A percentile compares a stretch with the other conserved stretches of the same genome.
These are phyloP conservation scores for Pascua guehoae DNA, from an alignment of 1,284 basidiomycete genomes.

Conservation along the genomic window DNA sequence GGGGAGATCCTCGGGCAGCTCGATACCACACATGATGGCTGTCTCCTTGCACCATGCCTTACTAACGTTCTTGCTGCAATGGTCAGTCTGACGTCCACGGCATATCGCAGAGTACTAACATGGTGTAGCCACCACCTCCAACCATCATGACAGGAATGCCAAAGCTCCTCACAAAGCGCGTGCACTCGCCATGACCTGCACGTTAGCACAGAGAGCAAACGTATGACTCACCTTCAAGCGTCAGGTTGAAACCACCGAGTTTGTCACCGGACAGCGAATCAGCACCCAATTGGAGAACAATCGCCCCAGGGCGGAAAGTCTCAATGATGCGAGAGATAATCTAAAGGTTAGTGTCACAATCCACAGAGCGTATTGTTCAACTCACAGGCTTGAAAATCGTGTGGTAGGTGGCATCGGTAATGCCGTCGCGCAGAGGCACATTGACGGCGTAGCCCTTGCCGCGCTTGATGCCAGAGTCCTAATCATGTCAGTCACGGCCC, in stretches of 20 bases:
- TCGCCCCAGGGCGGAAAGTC: slow-evolving; percentile 81
- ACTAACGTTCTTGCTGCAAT: slow-evolving; percentile 74
- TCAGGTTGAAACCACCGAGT: slow-evolving; percentile 92
- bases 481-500: neutral
- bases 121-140: slow-evolving; percentile 93
- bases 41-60: slow-evolving; percentile 97
- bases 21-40: slow-evolving; percentile 81
- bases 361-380: slow-evolving; percentile 18
- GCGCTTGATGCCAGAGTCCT: slow-evolving; percentile 78
- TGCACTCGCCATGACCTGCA: slow-evolving; percentile 76
- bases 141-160: slow-evolving; percentile 86
- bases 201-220: neutral
- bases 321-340: slow-evolving; percentile 84
- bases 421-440: slow-evolving; percentile 88
- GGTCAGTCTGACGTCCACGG: slow-evolving; percentile 45
- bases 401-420: slow-evolving; percentile 71
- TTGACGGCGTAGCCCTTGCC: slow-evolving; percentile 92
- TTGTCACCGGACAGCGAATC: slow-evolving; percentile 95
- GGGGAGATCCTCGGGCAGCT: slow-evolving; percentile 79
- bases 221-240: slow-evolving; percentile 67
- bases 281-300: slow-evolving; percentile 92
- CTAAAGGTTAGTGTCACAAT: slow-evolving; percentile 48
- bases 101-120: slow-evolving; percentile 24
- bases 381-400: slow-evolving; percentile 84
- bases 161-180: slow-evolving; percentile 77